Evolutionary conservation across 2,329 filamentous ascomycete species (phyloP).

Genomic region (Aspergillus oerlinghausenensis): DNA sequence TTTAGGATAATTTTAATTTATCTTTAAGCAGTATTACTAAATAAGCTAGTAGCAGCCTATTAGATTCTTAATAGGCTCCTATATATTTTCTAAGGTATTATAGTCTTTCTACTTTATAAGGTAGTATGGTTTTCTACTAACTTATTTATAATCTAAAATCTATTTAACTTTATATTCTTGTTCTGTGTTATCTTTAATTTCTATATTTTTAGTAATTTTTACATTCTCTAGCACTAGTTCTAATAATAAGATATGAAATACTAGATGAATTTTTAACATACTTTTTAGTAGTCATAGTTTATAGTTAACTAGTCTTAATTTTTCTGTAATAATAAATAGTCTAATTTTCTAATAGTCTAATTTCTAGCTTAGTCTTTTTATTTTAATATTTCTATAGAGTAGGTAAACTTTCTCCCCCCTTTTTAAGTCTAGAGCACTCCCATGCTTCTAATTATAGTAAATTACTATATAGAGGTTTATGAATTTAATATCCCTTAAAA

Average conservation of each 20-base stretch:
- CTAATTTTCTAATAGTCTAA: neutral
- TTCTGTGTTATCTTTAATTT: neutral
- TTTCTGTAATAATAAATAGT: slow-evolving; percentile 2
- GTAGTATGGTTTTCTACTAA: neutral
- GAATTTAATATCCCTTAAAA: neutral
- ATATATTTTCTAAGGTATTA: slow-evolving; percentile 1
- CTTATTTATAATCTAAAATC: neutral
- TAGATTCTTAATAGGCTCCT: slow-evolving; percentile 7
- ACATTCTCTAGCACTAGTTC: neutral
- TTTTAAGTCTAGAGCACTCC: neutral
- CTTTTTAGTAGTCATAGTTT: neutral
- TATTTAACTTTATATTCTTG: neutral
- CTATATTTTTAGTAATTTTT: neutral
- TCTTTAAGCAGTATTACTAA: neutral
- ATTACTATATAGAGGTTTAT: fast-evolving
- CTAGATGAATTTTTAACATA: neutral
- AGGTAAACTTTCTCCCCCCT: neutral
- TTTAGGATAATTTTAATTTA: too few relatives aligned
- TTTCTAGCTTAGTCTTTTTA: slow-evolving; percentile 1
- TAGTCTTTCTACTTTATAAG: neutral
- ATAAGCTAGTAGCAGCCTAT: slow-evolving; percentile 2
- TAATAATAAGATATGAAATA: slow-evolving; percentile 1
- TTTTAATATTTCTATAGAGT: slow-evolving; percentile 2
- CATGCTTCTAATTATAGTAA: neutral
- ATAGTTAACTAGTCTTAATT: neutral